phyloP scores from a whole-genome alignment of 257 asterid species.

The Nicotiana benthamiana region DNA sequence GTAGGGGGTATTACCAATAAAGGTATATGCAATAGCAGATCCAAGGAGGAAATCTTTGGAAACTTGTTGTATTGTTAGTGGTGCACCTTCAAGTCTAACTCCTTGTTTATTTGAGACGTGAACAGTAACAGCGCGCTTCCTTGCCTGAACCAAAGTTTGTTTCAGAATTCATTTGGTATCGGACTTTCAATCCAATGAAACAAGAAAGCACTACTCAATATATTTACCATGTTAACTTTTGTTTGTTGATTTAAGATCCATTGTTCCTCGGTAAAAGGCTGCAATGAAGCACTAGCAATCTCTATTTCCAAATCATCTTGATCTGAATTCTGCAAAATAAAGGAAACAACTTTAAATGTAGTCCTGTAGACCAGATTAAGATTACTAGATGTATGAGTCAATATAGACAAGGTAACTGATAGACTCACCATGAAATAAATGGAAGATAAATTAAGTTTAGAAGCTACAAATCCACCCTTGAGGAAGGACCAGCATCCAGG shows the following conservation, averaged over 20 bases:
- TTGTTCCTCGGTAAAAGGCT: constrained; percentile 26
- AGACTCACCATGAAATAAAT: constrained; percentile 40
- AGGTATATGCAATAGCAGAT: constrained; percentile 37
- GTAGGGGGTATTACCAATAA: constrained; percentile 30
- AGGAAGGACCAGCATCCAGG: constrained; percentile 73
- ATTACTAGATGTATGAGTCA: neutral
- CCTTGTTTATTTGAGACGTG: constrained; percentile 35
- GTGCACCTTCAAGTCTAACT: constrained; percentile 22
- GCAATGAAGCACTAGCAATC: constrained; percentile 25
- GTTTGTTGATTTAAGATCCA: constrained; percentile 23
- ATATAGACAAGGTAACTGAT: neutral
- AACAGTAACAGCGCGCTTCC: constrained; percentile 33
- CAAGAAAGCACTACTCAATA: neutral
- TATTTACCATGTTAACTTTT: constrained; percentile 19
- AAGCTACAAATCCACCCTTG: constrained; percentile 61
- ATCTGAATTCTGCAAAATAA: constrained; percentile 2
- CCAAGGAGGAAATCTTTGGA: constrained; percentile 49
- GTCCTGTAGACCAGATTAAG: neutral
- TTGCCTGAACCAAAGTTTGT: constrained; percentile 19
- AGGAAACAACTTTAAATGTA: neutral
- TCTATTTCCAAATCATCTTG: constrained; percentile 13
- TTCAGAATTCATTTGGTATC: neutral
- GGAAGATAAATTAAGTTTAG: constrained; percentile 33
- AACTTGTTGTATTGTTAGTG: constrained; percentile 24
- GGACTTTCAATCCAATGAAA: neutral